Evolutionary conservation across 306 rosid genomes (phyloP).

Genomic region (Dryas octopetala): DNA sequence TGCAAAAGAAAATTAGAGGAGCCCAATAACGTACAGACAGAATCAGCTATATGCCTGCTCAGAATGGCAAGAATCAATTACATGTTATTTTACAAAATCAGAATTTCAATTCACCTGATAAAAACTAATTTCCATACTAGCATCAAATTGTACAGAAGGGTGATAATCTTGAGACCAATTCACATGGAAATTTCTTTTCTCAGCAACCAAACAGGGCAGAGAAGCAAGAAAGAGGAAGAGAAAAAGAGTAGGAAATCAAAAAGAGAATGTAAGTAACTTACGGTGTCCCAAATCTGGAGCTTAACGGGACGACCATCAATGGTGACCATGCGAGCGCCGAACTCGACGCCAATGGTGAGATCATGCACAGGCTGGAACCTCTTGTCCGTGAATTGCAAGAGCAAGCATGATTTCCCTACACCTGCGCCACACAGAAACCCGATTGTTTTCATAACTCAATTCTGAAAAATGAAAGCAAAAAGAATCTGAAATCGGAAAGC

Average conservation of each 20-base stretch:
- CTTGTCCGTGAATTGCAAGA: slow-evolving; percentile 93
- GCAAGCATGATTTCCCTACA: slow-evolving; percentile 93
- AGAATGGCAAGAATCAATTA: too few species aligned
- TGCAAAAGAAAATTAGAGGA: background rate
- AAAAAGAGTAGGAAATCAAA: background rate
- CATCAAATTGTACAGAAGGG: too few species aligned
- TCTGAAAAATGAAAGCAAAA: background rate
- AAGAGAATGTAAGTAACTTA: slow-evolving; percentile 23
- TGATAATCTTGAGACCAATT: background rate
- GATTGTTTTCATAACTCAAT: background rate
- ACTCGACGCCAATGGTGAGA: slow-evolving; percentile 95
- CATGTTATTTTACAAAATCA: too few species aligned
- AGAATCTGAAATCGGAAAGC: background rate
- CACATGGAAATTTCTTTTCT: background rate
- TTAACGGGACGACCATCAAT: slow-evolving; percentile 75
- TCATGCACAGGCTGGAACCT: slow-evolving; percentile 98
- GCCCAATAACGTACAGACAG: background rate
- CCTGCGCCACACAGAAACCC: slow-evolving; percentile 43
- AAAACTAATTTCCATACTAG: too few species aligned
- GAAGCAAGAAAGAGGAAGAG: background rate
- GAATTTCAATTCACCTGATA: too few species aligned
- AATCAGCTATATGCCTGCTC: background rate
- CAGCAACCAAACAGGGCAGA: background rate
- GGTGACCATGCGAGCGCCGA: slow-evolving; percentile 96
- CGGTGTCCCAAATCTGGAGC: slow-evolving; percentile 99